These are phyloP conservation scores for Syzygium aqueum DNA, from an alignment of 345 rosid species.

Conservation along the genomic window DNA sequence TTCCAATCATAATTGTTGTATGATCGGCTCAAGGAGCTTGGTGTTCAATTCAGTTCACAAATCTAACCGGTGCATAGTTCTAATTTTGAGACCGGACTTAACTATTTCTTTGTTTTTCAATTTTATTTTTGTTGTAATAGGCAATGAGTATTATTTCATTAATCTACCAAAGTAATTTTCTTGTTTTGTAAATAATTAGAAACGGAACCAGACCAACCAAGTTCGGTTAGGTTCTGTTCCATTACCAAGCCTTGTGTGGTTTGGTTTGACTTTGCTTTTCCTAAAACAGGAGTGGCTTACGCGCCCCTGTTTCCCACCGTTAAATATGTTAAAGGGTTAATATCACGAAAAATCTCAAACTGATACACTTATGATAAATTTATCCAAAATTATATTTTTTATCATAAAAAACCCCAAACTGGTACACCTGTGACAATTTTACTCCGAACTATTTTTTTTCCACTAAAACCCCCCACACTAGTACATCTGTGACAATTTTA, in stretches of 20 bases:
- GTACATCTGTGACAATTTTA: no score
- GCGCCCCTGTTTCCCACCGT: not conserved
- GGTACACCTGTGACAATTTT: no score
- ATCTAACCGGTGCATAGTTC: not conserved
- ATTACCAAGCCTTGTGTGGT: not conserved
- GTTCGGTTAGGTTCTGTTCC: not conserved
- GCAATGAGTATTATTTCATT: not conserved
- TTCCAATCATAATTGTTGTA: not conserved
- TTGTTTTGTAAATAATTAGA: not conserved
- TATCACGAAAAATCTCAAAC: no score
- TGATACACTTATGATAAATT: no score
- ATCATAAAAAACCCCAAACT: no score
- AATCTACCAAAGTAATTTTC: not conserved
- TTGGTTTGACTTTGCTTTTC: not conserved
- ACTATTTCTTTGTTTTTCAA: not conserved
- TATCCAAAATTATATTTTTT: no score
- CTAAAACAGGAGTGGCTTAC: not conserved
- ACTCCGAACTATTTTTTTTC: no score
- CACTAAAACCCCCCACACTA: no score
- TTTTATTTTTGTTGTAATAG: not conserved
- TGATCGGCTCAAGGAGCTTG: not conserved
- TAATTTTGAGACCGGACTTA: not conserved
- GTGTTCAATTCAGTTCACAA: not conserved
- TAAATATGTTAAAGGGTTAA: no score
- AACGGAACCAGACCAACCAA: not conserved